Evolutionary conservation across 73 alveolate genomes (phyloP).

Genomic region (Stentor coeruleus): DNA sequence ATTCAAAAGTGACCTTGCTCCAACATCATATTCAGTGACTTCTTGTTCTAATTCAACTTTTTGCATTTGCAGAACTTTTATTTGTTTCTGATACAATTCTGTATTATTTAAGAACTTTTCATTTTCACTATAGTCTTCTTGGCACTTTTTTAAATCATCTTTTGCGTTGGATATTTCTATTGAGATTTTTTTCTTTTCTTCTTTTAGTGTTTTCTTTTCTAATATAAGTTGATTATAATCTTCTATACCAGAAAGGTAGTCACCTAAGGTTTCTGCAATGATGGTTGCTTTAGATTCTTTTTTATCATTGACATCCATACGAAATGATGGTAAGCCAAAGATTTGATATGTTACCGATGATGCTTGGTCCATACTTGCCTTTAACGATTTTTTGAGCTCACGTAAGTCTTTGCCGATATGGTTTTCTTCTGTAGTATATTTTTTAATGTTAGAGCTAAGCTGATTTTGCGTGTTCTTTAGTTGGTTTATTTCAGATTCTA

Average conservation of each 20-base stretch:
- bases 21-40: too few relatives aligned
- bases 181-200: neutral
- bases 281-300: too few relatives aligned
- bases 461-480: too few relatives aligned
- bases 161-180: neutral
- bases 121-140: neutral
- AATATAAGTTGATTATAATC: neutral
- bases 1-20: neutral
- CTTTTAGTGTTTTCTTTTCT: neutral
- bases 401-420: neutral
- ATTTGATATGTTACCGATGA: neutral
- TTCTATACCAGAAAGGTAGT: neutral
- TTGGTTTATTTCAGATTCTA: too few relatives aligned
- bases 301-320: neutral
- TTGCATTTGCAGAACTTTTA: neutral
- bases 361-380: neutral
- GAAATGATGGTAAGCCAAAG: neutral
- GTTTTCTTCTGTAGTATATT: neutral
- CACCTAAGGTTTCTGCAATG: too few relatives aligned
- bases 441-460: too few relatives aligned
- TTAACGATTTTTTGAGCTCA: neutral
- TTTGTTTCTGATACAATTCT: neutral
- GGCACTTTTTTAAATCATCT: neutral
- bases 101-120: too few relatives aligned
- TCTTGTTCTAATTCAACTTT: neutral